Conservation (phyloP, 164 flowering plant genomes). For the Tetracentron sinense region DNA sequence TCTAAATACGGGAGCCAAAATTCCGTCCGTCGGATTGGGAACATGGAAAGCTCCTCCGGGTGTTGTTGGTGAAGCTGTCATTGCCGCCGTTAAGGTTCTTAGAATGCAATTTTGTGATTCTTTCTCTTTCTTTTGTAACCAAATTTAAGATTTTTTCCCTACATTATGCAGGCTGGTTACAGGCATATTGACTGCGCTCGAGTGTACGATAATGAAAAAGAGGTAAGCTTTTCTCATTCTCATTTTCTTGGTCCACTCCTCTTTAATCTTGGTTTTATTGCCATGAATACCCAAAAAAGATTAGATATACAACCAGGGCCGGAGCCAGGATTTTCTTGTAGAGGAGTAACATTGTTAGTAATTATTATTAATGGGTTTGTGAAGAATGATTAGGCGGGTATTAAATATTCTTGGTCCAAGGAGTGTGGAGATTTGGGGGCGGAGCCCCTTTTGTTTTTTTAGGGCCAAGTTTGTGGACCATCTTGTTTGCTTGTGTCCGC, state of each 20-base stretch:
- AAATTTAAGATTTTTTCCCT: neutral
- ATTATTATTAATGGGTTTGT: too few relatives aligned
- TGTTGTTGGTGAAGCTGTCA: conserved; percentile 38
- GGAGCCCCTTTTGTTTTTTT: too few relatives aligned
- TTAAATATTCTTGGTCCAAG: too few relatives aligned
- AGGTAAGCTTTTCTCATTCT: conserved; percentile 25
- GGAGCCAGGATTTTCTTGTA: too few relatives aligned
- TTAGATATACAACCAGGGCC: too few relatives aligned
- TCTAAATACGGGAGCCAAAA: conserved; percentile 41
- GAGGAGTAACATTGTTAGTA: too few relatives aligned
- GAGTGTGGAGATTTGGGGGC: too few relatives aligned
- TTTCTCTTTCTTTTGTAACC: neutral
- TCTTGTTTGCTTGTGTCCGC: too few relatives aligned
- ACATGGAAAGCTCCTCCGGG: conserved; percentile 45
- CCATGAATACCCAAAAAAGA: too few relatives aligned
- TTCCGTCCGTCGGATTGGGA: conserved; percentile 43
- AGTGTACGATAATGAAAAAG: conserved; percentile 48
- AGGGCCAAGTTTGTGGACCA: too few relatives aligned
- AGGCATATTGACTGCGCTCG: conserved; percentile 54
- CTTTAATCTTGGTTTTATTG: too few relatives aligned
- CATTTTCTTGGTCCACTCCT: neutral
- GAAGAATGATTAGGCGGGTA: too few relatives aligned
- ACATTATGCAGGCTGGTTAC: conserved; percentile 46
- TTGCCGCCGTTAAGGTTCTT: conserved; percentile 41
- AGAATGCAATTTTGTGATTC: neutral